Conservation (phyloP, 257 asterid genomes). For the Cinchona pubescens region DNA sequence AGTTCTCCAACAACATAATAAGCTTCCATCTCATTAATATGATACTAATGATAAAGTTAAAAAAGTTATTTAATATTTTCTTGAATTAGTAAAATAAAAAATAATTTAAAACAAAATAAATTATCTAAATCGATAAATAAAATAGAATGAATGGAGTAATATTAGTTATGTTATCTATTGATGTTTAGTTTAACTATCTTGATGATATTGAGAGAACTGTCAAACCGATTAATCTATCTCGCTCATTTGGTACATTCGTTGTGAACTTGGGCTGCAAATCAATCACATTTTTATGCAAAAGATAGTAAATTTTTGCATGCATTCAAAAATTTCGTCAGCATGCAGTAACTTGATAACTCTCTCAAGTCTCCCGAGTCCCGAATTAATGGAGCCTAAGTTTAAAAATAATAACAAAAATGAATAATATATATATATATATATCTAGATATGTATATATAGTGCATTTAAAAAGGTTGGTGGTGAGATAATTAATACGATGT, state of each 20-base stretch:
- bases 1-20: too few relatives aligned
- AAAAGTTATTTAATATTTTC: too few relatives aligned
- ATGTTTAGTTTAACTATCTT: background rate
- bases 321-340: conserved; percentile 17
- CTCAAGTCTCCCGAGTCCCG: background rate
- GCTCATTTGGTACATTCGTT: background rate
- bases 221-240: background rate
- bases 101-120: too few relatives aligned
- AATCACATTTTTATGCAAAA: conserved; percentile 1
- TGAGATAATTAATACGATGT: conserved; percentile 15
- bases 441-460: too few relatives aligned
- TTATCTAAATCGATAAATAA: too few relatives aligned
- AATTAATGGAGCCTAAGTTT: conserved; percentile 11
- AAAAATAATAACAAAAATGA: too few relatives aligned
- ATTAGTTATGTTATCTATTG: background rate
- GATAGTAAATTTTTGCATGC: conserved; percentile 20
- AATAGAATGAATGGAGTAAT: too few relatives aligned
- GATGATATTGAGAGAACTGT: background rate
- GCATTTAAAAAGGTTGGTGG: too few relatives aligned
- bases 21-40: too few relatives aligned
- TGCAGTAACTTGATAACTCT: background rate
- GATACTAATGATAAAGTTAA: too few relatives aligned
- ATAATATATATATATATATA: too few relatives aligned
- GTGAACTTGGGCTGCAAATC: background rate
- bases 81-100: too few relatives aligned